Base-by-base conservation (phyloP, 306 rosid genomes). In the Cercis canadensis region DNA sequence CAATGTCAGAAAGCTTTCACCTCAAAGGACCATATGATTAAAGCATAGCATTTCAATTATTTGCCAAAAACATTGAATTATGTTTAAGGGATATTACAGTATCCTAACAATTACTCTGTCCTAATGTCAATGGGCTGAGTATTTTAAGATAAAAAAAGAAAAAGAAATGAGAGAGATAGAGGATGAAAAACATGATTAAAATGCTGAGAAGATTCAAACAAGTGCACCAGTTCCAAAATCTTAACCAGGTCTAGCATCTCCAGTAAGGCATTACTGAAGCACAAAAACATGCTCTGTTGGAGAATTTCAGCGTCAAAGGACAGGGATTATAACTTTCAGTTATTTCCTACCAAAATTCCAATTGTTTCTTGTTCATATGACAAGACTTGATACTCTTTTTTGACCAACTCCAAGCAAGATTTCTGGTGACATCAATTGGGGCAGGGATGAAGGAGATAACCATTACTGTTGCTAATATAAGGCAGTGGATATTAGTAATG, bases 21-120 rank as follows among this genome's bases (percentile, higher is more conserved):
- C 51, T 19, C 57, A 3, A 15, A 43, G 36, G 57, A 44, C 54
- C 54, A 61, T 53, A 57, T 21, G 17, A 76, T 18, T 58, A n/a
- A 44, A 41, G 33, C 45, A 32, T 33, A 51, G 17, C 44, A 54
- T 9, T 31, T 54, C 33, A 9, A 45, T 57, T n/a, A 53, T 33
- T 8, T 33, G 40, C 21, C 15, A 36, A 70, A 43, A 46, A 64
- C 46, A 37, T 14, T 56, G 52, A 62, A 63, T 24, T 21, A 50
- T 52, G 49, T 68, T 56, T 8, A 11, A n/a, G 5, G 47, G 6
- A 7, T 56, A 45, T 55, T 61, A 39, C 12, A 55, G 13, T 33
- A 68, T 13, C 34, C 4, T 6, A 31, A 29, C 17, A 6, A 37
- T 37, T 37, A 37, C n/a, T 14, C 33, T 14, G 5, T 57, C 41